Percentiles rank a stretch among this genome's conserved stretches.
Conservation (phyloP, 1,284 basidiomycete genomes). For the Mrakiaceae sp. region DNA sequence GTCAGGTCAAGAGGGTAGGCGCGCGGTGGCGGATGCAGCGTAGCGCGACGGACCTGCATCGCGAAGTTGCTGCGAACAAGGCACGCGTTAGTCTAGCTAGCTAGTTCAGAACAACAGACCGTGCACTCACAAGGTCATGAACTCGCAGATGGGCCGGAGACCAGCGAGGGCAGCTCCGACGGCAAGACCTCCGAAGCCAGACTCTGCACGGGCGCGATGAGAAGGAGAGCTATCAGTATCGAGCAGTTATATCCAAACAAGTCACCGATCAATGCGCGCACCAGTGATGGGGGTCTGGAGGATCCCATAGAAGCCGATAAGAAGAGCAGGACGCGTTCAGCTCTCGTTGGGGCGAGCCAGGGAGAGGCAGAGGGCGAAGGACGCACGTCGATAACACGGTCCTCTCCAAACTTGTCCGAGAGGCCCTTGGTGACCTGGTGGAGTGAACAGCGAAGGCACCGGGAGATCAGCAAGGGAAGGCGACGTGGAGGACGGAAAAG, state of each 20-base stretch:
- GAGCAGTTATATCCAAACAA: not conserved
- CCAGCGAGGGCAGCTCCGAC: constrained; percentile 90
- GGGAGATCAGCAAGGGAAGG: not conserved
- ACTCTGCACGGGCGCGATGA: constrained; percentile 51
- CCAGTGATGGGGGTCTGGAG: constrained; percentile 18
- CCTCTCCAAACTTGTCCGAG: constrained; percentile 98
- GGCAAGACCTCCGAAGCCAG: constrained; percentile 96
- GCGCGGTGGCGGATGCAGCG: not conserved
- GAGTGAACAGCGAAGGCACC: not conserved
- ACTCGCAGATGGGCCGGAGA: constrained; percentile 95
- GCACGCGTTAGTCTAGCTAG: too few species aligned
- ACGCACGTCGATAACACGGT: constrained; percentile 78
- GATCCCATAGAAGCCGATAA: not conserved
- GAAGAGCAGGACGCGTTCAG: not conserved
- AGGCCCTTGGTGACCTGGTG: constrained; percentile 86
- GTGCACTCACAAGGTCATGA: constrained; percentile 68
- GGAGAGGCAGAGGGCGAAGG: not conserved
- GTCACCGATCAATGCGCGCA: not conserved
- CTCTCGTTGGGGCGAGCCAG: not conserved
- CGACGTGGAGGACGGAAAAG: not conserved
- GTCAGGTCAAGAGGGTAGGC: not conserved
- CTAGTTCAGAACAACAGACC: not conserved
- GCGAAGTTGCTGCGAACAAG: constrained; percentile 53
- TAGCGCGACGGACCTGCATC: constrained; percentile 48
- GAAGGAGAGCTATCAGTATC: not conserved